Base-by-base conservation (phyloP, 371 early-diverging fungal species). In the Chytridium lagenaria region DNA sequence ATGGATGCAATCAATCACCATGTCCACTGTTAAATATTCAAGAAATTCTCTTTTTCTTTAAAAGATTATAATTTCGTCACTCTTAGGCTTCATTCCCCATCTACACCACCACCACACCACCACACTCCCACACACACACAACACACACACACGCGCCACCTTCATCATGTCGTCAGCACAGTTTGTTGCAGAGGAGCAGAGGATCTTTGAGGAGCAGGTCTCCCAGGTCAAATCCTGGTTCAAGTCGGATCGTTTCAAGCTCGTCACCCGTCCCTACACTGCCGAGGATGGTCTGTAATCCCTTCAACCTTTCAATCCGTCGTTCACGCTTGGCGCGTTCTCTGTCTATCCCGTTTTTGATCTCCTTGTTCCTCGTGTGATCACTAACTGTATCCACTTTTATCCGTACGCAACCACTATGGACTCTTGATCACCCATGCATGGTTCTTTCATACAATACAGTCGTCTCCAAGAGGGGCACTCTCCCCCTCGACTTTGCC, bases 181-280 rank as follows among this genome's bases (percentile, higher is more conserved):
- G n/a, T 75, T 76, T 68, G 68, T 83, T 30, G 77, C 76, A 31
- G 73, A 80, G 55, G 85, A 85, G 69, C 87, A 90, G 80, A 80
- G n/a, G n/a, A n/a, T n/a, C n/a, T n/a, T n/a, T n/a, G n/a, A n/a
- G n/a, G n/a, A n/a, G n/a, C n/a, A n/a, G n/a, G n/a, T n/a, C n/a
- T n/a, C n/a, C n/a, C n/a, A n/a, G n/a, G 90, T 98, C 77, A 92
- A 95, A 84, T 79, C 88, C 73, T 96, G 96, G 96, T 98, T 96
- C 96, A 78, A 74, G 67, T 79, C 82, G 67, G 87, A 86, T 12
- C 93, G 98, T 50, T 98, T 96, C 91, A 78, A 85, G 52, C 84
- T 88, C 70, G 89, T 93, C 77, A 91, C 88, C 57, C 93, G 98
- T 63, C 96, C 96, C 28, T 97, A 97, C 85, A 86, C 94, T 37